Base-by-base conservation (phyloP, 129 eudicot species). In the Flaveria sonorensis region DNA sequence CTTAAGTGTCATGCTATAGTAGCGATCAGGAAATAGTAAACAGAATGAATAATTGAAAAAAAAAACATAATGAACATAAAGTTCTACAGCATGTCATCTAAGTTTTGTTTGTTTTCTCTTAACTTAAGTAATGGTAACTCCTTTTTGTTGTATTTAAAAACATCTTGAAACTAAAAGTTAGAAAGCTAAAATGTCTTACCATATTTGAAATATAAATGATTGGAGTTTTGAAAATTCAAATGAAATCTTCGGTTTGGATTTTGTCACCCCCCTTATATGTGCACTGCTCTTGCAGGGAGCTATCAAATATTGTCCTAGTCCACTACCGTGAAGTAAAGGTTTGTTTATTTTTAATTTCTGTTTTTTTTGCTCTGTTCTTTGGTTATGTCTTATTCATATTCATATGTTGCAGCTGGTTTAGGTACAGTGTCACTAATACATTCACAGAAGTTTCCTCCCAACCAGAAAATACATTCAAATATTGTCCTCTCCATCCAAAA, bases 321-420 rank as follows among this genome's bases (percentile, higher is more conserved):
- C 98, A 94, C 82, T 94, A 94, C 88, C 96, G 92, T 81, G 96
- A 91, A 85, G 98, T 94, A 43, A 91, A 91, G 98, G 98, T 94
- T 81, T 56, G 79, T 66, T 45, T 76, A 26, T 81, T 45, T 57
- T 57, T 68, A 26, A 53, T 60, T 26, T 28, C 12, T 56, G 61
- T 39, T n/a, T 75, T 40, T 7, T 65, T 20, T 56, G 19, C 36
- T 73, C 32, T 11, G 42, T 55, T 36, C 6, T 51, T 77, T 45
- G 19, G n/a, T 19, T n/a, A 14, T n/a, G 47, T 60, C 26, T 46
- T 30, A 16, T 75, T 75, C 52, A 21, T 60, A 20, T 7, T 13
- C 12, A 70, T 75, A 9, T 24, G 18, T n/a, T 78, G 62, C 59
- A 74, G 52, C 68, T 6, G 11, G 28, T 62, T 26, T 52, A 28